Conservation (phyloP, 164 flowering plant genomes). For the Vitis vinifera region ASM3070453v1 NC_081809.1:22163001-22163500, state of each 20-base stretch:
- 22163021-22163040: constrained; percentile 22
- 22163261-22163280: constrained; percentile 2
- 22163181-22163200: not conserved
- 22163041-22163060: not conserved
- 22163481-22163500: constrained; percentile 10
- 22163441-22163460: constrained; percentile 21
- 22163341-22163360: no score
- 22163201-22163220: not conserved
- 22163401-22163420: constrained; percentile 23
- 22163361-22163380: constrained; percentile 29
- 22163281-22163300: constrained; percentile 3
- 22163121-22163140: constrained; percentile 6
- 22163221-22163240: constrained; percentile 19
- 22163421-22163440: constrained; percentile 31
- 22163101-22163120: not conserved
- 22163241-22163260: constrained; percentile 9
- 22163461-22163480: not conserved
- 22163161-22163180: no score
- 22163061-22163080: no score
- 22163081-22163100: no score
- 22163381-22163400: constrained; percentile 26
- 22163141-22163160: constrained; percentile 24
- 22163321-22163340: no score
- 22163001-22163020: constrained; percentile 35
- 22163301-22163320: no score